Base-by-base conservation (phyloP, 768 basidiomycete species). In the Filobasidium wieringae region DNA sequence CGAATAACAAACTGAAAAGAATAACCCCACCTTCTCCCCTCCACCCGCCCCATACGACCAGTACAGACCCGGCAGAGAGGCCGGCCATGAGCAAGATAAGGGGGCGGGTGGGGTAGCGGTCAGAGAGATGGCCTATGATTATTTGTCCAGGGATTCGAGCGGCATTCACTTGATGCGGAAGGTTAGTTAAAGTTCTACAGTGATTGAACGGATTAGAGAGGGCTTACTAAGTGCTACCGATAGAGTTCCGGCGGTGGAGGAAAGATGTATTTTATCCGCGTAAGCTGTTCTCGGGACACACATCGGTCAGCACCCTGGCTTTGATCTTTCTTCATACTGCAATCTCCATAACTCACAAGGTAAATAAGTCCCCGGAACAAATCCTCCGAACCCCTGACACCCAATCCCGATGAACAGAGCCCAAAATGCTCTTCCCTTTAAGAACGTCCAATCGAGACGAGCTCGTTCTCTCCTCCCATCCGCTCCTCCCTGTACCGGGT, bases 131-230 rank as follows among this genome's bases (percentile, higher is more conserved):
- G 4, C 64, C 64, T 7, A 65, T 9, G 17, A 65, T 32, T 12
- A 65, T 61, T 60, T 65, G 64, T 7, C 64, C 61, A 1, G 64
- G 64, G 7, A 65, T 61, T 5, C 64, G 51, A 19, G 64, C 64
- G 15, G 58, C 47, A 37, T 65, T 65, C 62, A 65, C 52, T 53
- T 22, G 1, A 22, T 24, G 15, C 15, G 11, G 6, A 51, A 7
- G 5, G 31, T 5, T 19, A 51, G 1, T 3, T 33, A 2, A 7
- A 33, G 24, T 9, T 1, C n/a, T 29, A 24, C 31, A 3, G n/a
- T 6, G 24, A 34, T n/a, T 47, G 43, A 14, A 49, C 26, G 3
- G 11, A 17, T n/a, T n/a, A n/a, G 4, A 19, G 14, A 8, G 15
- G 8, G 27, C 52, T 29, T 34, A 53, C 52, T 65, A 14, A 65